Base-by-base conservation (phyloP, 495 filamentous ascomycete genomes). In the Annulohypoxylon maeteangense region DNA sequence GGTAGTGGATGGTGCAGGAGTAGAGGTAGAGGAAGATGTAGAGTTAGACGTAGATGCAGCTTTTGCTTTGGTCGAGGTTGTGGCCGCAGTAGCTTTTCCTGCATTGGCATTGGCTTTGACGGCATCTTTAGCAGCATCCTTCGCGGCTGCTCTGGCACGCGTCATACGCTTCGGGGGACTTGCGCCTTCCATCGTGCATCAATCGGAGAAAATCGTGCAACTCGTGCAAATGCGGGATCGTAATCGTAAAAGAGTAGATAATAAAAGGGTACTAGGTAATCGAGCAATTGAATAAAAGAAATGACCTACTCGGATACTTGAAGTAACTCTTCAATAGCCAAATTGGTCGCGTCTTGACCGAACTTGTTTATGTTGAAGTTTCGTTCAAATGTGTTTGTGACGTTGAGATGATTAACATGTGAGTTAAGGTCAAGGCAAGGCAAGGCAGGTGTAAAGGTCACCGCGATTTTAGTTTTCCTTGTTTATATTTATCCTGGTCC, bases 141-240 rank as follows among this genome's bases (percentile, higher is more conserved):
- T 84, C 50, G 82, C 83, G 56, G 87, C 85, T 56, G 84, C 86
- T 67, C 87, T 80, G 48, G 87, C 85, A 65, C 88, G 83, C 58
- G 88, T 90, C 63, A 88, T 82, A 57, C 88, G 85, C 74, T 89
- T 88, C 29, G 86, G 87, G 18, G 75, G 75, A 62, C 60, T 64
- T 82, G 86, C 29, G 82, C 85, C 74, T 82, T 82, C 64, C 82
- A 79, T 78, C 23, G 62, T 66, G 65, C 48, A 62, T 25, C 20
- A 22, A 25, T 23, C 45, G 45, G 36, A n/a, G 40, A 18, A 44
- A 20, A 44, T 44, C 40, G 40, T 44, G 40, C 36, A 40, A 40
- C 14, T n/a, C 36, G 36, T 40, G 11, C 12, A 40, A 40, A 7
- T 44, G 40, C 20, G 16, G 12, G n/a, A n/a, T 40, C 25, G 4